Conservation (phyloP, 192 early-diverging fungal species). For the Thoreauomyces humboldtii region DNA sequence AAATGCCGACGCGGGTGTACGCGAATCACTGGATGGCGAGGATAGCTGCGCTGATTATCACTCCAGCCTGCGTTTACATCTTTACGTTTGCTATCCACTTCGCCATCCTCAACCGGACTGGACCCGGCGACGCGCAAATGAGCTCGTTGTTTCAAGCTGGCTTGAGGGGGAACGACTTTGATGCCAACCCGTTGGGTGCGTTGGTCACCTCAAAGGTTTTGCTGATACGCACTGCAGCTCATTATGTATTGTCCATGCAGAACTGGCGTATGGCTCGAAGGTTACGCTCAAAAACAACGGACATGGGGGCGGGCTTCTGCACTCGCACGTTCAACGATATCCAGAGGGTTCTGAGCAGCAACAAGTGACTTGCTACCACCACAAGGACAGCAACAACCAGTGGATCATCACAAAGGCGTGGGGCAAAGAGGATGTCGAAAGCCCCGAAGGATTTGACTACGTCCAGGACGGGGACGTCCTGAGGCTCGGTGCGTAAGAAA, state of each 20-base stretch:
- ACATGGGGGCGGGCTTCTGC: conserved; percentile 83
- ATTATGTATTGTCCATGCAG: no score
- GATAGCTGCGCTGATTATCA: conserved; percentile 70
- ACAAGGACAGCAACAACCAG: conserved; percentile 92
- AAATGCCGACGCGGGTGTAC: conserved; percentile 57
- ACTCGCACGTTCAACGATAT: conserved; percentile 86
- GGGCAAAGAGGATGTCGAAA: conserved; percentile 33
- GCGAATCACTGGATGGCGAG: conserved; percentile 84
- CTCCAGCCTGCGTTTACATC: conserved; percentile 82
- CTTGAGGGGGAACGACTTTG: conserved; percentile 74
- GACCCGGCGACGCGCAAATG: conserved; percentile 89
- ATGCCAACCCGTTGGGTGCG: conserved; percentile 75
- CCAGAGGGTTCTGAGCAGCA: conserved; percentile 89
- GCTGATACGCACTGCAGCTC: no score
- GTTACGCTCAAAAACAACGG: conserved; percentile 81
- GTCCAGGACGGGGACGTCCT: conserved; percentile 77
- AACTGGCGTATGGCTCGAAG: conserved; percentile 86
- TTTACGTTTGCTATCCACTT: conserved; percentile 85
- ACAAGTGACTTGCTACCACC: conserved; percentile 91
- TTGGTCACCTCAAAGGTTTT: no score
- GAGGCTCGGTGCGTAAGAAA: conserved; percentile 59
- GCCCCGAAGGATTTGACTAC: conserved; percentile 44
- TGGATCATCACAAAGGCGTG: conserved; percentile 74
- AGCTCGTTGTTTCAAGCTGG: conserved; percentile 90
- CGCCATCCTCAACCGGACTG: conserved; percentile 71